phyloP scores from a whole-genome alignment of 306 rosid species.

The Quercus engelmannii region DNA sequence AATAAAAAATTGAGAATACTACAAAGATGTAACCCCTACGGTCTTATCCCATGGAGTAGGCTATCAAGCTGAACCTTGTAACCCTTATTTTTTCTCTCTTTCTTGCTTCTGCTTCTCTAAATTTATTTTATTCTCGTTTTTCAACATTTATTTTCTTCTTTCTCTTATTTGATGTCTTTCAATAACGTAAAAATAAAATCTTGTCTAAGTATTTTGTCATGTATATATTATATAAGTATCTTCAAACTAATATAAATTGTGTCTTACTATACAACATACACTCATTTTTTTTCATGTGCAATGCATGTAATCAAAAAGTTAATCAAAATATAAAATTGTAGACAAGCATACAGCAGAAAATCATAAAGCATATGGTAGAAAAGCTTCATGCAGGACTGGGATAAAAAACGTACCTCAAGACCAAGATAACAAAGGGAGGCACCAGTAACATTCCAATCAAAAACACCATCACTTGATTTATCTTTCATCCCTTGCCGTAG shows the following conservation, averaged over 20 bases:
- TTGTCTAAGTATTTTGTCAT: not conserved
- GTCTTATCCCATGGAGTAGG: no score
- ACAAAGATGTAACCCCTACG: no score
- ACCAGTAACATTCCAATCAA: conserved; percentile 94
- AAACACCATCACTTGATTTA: conserved; percentile 70
- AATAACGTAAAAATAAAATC: not conserved
- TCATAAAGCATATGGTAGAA: no score
- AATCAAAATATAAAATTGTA: not conserved
- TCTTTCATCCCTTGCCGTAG: conserved; percentile 94
- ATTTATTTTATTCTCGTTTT: no score
- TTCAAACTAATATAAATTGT: not conserved
- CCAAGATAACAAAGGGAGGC: conserved; percentile 92
- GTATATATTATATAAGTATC: not conserved
- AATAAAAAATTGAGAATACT: no score
- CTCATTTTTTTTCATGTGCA: not conserved
- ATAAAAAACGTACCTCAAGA: conserved; percentile 54
- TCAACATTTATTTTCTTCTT: no score
- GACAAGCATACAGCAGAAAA: not conserved
- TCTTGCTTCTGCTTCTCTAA: not conserved
- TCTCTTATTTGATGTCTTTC: not conserved
- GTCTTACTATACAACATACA: not conserved
- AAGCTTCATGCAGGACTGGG: not conserved
- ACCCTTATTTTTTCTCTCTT: not conserved
- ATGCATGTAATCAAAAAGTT: not conserved
- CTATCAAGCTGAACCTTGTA: no score